Evolutionary conservation across 176 grass and related monocot species (phyloP), one percentile per base, ranked within the genome.

Genomic region (Oryza coarctata): DNA sequence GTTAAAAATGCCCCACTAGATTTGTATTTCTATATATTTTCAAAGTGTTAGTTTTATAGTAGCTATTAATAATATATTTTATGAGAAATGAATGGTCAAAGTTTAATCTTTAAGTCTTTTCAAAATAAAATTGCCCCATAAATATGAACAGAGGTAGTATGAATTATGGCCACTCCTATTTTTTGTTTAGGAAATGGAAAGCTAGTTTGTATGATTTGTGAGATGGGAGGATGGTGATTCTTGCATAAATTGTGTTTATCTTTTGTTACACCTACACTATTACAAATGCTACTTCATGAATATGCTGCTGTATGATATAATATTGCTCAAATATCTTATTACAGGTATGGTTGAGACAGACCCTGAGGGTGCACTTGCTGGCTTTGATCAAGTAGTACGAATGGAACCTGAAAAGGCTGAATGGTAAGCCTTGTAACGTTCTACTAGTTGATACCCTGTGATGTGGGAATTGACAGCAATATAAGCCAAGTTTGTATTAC

Each of bases 321-420:
- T 30, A 33, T 68, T 63, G 14, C 9, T 49, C 13, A 29, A 50
- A 30, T 31, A 75, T 63, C 49, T 64, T 89, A 76, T 61, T 76
- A 50, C 83, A 99, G 96, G 96, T 77, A 78, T 99, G 82, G 91
- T 99, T 1, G 96, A 95, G 90, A 99, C 96, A 68, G 93, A 99
- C 75, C 93, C 96, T 1, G 85, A 94, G 80, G 96, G 85, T 71
- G 96, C 96, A 55, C 96, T 99, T 88, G 65, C 90, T 80, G 96
- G 96, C 88, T 99, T 99, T 90, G 89, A 64, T 74, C 87, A 81
- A 88, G 96, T 99, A 77, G 93, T 99, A 74, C 75, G 66, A 6
- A 99, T 99, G 96, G 96, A 99, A 78, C 89, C 93, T 70, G 89
- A 99, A 77, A 95, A 99, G 78, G 96, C 96, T 60, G 96, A 99